Base-by-base conservation (phyloP, 768 basidiomycete species). In the Leccinum arenicola region DNA sequence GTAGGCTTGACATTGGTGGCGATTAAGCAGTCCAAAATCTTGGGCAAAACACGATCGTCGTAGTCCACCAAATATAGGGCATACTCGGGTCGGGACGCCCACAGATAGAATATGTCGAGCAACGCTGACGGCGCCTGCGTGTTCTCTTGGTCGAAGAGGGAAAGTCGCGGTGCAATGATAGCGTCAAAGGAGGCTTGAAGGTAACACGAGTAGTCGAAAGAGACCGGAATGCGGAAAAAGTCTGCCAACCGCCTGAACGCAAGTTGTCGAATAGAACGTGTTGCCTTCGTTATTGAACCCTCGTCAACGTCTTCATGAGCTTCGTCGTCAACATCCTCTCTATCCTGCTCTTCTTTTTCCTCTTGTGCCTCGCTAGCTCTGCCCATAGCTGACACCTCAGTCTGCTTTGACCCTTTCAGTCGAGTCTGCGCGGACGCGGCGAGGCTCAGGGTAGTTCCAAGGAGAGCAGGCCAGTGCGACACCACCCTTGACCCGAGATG, bases 171-270 rank as follows among this genome's bases (percentile, higher is more conserved):
- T 0, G 88, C 84, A 65, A 98, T 89, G 76, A 92, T 83, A 0
- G 82, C 75, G 1, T 77, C 59, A 75, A 93, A 98, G 9, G 85
- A 82, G 6, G 79, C 75, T 4, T 76, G 73, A 68, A 98, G 77
- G 71, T 86, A 95, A 0, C 85, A 82, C 0, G 77, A 68, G 70
- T 89, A 96, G 72, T 96, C 84, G 70, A 94, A 97, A 1, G 73
- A 67, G 25, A 86, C 80, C 0, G 89, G 84, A 43, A 80, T 80
- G 14, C 86, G 83, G 82, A 94, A 94, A 76, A 98, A 96, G 67
- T 95, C 91, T 1, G 87, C 84, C 38, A 98, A 75, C 12, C 95
- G 85, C 71, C 92, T 93, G 53, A 98, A 73, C 9, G 94, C 95
- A 1, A 89, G 78, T 55, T 93, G 91, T 14, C 97, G 84, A 45